Evolutionary conservation across 305 asterid genomes (phyloP).

Genomic region (Solanum chacoense): DNA sequence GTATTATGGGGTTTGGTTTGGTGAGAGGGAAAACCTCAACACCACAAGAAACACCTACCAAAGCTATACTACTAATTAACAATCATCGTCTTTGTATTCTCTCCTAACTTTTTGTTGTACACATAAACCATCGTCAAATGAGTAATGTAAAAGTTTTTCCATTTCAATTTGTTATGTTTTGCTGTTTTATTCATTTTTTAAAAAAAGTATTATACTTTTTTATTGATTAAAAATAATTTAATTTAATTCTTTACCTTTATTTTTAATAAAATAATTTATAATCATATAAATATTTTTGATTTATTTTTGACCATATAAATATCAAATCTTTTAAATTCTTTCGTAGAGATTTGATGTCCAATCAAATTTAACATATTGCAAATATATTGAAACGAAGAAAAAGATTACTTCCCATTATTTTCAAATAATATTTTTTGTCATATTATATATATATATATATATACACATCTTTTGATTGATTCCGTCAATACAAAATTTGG

Average conservation of each 20-base stretch:
- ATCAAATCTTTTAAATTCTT: not conserved
- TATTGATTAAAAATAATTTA: no score
- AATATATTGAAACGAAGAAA: not conserved
- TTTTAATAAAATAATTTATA: no score
- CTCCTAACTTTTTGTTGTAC: not conserved
- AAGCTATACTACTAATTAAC: not conserved
- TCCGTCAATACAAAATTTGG: not conserved
- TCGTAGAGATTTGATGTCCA: not conserved
- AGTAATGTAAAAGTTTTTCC: not conserved
- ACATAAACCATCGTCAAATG: not conserved
- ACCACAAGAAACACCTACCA: constrained; percentile 1
- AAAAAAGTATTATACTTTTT: no score
- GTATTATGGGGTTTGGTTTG: not conserved
- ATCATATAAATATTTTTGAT: no score
- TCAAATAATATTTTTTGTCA: no score
- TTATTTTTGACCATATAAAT: no score
- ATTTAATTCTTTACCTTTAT: no score
- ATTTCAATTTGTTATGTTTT: not conserved
- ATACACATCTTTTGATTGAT: no score
- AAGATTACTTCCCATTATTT: no score
- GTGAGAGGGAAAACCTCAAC: not conserved
- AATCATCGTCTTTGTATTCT: not conserved
- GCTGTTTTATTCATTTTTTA: no score
- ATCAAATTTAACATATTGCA: not conserved
- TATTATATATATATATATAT: no score